phyloP scores from a whole-genome alignment of 2,329 filamentous ascomycete genomes.

The Colletotrichum tropicicola region DNA sequence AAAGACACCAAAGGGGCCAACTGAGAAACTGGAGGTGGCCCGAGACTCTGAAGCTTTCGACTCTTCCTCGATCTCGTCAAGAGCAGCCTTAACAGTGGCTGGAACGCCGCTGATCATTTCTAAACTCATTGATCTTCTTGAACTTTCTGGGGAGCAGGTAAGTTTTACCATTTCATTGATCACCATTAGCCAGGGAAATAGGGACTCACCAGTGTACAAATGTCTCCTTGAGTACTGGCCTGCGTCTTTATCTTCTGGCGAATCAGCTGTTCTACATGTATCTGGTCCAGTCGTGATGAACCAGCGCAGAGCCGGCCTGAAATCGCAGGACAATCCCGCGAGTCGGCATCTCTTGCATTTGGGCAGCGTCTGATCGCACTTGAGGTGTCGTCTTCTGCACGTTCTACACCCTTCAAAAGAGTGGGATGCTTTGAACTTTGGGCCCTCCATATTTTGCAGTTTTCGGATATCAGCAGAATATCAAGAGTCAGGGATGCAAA shows the following conservation, averaged over 20 bases:
- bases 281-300: not conserved
- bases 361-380: not conserved
- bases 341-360: not conserved
- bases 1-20: slow-evolving; percentile 1
- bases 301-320: slow-evolving; percentile 1
- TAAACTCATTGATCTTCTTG: not conserved
- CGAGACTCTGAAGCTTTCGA: not conserved
- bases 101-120: not conserved
- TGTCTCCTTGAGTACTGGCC: not conserved
- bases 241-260: not conserved
- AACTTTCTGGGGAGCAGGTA: not conserved
- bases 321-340: not conserved
- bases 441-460: not conserved
- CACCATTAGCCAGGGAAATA: no score
- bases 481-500: not conserved
- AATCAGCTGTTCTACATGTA: no score
- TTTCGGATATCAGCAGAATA: not conserved
- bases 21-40: not conserved
- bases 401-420: slow-evolving; percentile 4
- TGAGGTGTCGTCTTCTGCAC: not conserved
- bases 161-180: no score
- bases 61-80: not conserved
- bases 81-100: not conserved
- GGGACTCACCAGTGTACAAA: not conserved
- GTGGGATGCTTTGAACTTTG: not conserved